Conservation (phyloP, 805 yeast species). For the Maudiozyma serrabonitensis region DNA sequence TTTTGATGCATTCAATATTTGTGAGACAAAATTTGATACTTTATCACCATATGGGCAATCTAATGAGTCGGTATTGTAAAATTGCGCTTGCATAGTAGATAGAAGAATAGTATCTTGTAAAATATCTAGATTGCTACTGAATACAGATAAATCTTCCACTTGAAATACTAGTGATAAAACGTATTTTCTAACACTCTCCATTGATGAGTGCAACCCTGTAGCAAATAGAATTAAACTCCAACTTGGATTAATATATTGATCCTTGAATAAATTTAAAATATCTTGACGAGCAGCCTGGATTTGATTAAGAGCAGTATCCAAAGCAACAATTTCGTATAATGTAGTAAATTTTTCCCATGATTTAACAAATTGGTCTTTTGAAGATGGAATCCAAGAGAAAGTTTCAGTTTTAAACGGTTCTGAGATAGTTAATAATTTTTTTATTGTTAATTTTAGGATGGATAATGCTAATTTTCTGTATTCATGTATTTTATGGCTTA, state of each 20-base stretch:
- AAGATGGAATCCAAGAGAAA: conserved; percentile 13
- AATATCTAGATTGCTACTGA: conserved; percentile 33
- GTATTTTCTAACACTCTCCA: conserved; percentile 67
- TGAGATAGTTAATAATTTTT: conserved; percentile 27
- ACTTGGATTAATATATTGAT: conserved; percentile 47
- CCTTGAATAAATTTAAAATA: conserved; percentile 42
- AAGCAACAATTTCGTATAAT: conserved; percentile 66
- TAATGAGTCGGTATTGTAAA: conserved; percentile 38
- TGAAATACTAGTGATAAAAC: conserved; percentile 46
- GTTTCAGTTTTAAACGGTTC: conserved; percentile 6
- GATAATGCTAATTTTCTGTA: conserved; percentile 60
- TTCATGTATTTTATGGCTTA: conserved; percentile 51
- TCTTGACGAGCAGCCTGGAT: conserved; percentile 67
- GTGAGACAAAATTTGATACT: conserved; percentile 37
- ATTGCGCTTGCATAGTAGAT: conserved; percentile 51
- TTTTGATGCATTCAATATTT: not conserved
- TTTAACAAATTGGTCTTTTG: conserved; percentile 27
- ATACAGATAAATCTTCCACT: conserved; percentile 38
- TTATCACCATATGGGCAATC: conserved; percentile 51
- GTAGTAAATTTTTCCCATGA: conserved; percentile 71
- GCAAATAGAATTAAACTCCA: conserved; percentile 71
- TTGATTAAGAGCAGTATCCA: conserved; percentile 82
- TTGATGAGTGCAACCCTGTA: conserved; percentile 65
- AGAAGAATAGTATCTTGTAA: conserved; percentile 42
- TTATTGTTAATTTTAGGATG: conserved; percentile 51